Base-by-base conservation (phyloP, 495 filamentous ascomycete genomes). In the Astrothelium subdiscretum region DNA sequence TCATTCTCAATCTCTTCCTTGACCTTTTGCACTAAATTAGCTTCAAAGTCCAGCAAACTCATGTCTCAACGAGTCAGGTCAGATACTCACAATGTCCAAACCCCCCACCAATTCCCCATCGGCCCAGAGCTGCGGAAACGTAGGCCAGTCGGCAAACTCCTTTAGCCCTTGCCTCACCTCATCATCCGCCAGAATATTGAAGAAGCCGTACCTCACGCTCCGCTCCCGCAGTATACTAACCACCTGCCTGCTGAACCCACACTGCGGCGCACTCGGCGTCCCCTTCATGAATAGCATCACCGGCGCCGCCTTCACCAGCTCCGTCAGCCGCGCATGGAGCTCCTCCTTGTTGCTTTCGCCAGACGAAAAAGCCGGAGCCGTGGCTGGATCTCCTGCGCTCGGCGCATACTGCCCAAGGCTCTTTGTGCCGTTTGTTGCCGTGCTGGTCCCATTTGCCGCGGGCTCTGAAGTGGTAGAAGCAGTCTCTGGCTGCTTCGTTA, bases 281-380 rank as follows among this genome's bases (percentile, higher is more conserved):
- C 94, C 89, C 73, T 90, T 91, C 86, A 91, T 90, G 77, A 98
- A 98, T 61, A 98, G 80, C 94, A 97, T 97, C 22, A 97, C 92
- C 2, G 91, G 90, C 31, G 95, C 94, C 3, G 95, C 94, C 75
- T 88, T 94, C 58, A 97, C 91, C 38, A 97, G 79, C 59, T 91
- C 84, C 8, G 71, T 77, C 12, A 99, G 80, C 40, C 94, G 80
- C 63, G 84, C 83, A 65, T 87, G 82, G 38, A 97, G 79, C 57
- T 90, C 88, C 73, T 94, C 88, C 77, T 90, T 88, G 38, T 62
- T 63, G 5, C 86, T 79, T 65, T 82, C 83, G 10, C 77, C 74
- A 12, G 77, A 78, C 13, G 71, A 70, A 62, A 75, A 78, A 68
- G 74, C 82, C 68, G 77, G 75, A 40, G 78, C 75, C 2, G 78